These are phyloP conservation scores for Bertia moriformis DNA, from an alignment of 2,329 filamentous ascomycete species.

Conservation along the genomic window DNA sequence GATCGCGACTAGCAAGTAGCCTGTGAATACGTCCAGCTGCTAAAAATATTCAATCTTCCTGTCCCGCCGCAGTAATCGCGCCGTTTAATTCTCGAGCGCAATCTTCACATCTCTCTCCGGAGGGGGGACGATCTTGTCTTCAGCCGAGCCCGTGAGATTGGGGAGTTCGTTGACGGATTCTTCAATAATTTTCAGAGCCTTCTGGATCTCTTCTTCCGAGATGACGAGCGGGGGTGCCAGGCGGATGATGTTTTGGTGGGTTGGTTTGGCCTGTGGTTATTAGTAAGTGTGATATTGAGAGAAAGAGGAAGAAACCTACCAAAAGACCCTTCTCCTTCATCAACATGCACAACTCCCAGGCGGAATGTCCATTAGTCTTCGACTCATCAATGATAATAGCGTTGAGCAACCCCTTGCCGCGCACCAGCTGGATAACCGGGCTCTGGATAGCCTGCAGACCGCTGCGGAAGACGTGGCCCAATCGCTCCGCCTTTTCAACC, in stretches of 20 bases:
- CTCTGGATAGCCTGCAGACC: constrained; percentile 62
- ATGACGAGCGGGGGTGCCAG: constrained; percentile 95
- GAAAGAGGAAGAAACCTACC: constrained; percentile 39
- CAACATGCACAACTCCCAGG: constrained; percentile 92
- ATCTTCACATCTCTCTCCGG: background rate
- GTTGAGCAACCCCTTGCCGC: constrained; percentile 88
- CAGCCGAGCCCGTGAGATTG: constrained; percentile 28
- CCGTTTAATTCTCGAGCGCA: constrained; percentile 2
- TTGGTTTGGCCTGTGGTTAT: constrained; percentile 73
- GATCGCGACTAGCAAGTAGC: too few species aligned
- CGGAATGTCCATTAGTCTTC: constrained; percentile 69
- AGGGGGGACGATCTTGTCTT: background rate
- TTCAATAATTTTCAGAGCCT: constrained; percentile 65
- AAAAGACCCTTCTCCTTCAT: constrained; percentile 89
- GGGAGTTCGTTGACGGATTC: constrained; percentile 74
- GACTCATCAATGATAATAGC: constrained; percentile 90
- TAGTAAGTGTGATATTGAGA: constrained; percentile 2
- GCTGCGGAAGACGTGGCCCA: constrained; percentile 73
- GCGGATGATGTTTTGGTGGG: constrained; percentile 95
- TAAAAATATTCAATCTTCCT: too few species aligned
- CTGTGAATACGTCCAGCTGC: too few species aligned
- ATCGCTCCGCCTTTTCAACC: constrained; percentile 63
- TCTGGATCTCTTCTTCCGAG: constrained; percentile 69
- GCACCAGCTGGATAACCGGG: constrained; percentile 67
- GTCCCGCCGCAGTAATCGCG: constrained; percentile 9